Conservation (phyloP, 106 monocot genomes). For the Dendrobium huoshanense region DNA sequence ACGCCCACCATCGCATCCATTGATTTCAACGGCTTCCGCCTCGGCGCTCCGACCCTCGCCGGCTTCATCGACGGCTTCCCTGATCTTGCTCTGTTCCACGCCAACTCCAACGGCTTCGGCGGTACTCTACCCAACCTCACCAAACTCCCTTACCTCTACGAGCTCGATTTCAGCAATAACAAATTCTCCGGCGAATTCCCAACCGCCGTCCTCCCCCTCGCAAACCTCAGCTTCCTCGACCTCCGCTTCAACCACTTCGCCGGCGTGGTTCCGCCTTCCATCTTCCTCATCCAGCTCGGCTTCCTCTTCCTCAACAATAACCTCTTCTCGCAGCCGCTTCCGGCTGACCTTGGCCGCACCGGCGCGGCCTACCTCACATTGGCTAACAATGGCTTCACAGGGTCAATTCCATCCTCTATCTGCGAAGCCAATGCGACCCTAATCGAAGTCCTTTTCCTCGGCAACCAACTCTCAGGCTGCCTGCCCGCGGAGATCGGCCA, state of each 20-base stretch:
- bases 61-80: slow-evolving; percentile 32
- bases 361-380: slow-evolving; percentile 29
- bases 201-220: background rate
- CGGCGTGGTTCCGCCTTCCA: background rate
- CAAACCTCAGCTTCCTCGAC: slow-evolving; percentile 19
- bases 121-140: slow-evolving; percentile 26
- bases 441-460: slow-evolving; percentile 37
- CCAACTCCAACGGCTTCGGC: slow-evolving; percentile 35
- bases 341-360: slow-evolving; percentile 24
- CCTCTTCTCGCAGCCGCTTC: slow-evolving; percentile 23
- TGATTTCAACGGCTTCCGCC: slow-evolving; percentile 14
- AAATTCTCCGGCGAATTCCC: slow-evolving; percentile 36
- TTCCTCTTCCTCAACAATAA: slow-evolving; percentile 14
- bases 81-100: slow-evolving; percentile 35
- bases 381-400: slow-evolving; percentile 63
- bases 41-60: slow-evolving; percentile 5
- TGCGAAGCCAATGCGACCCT: slow-evolving; percentile 26
- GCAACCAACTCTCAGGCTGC: slow-evolving; percentile 46
- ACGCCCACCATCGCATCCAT: slow-evolving; percentile 23
- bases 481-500: slow-evolving; percentile 45
- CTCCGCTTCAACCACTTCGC: background rate
- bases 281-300: background rate
- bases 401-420: slow-evolving; percentile 33
- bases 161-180: slow-evolving; percentile 73
- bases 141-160: slow-evolving; percentile 33